phyloP scores from a whole-genome alignment of 2,329 filamentous ascomycete genomes.

The Ascochyta koolunga region DNA sequence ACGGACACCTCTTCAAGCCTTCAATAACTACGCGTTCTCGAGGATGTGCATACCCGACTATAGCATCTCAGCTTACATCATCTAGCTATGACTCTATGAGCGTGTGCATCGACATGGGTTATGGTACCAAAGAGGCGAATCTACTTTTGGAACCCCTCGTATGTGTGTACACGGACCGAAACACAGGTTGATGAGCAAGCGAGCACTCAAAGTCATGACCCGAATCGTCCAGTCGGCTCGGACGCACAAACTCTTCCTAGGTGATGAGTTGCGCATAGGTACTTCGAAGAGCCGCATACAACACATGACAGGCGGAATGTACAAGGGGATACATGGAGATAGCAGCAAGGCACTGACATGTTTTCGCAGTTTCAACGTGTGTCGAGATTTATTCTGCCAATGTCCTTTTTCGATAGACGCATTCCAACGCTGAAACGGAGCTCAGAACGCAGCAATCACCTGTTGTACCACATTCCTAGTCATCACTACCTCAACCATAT shows the following conservation, averaged over 20 bases:
- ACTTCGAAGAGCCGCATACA: constrained; percentile 4
- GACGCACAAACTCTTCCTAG: neutral
- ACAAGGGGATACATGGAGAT: constrained; percentile 1
- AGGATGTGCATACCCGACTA: neutral
- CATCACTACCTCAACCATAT: constrained; percentile 1
- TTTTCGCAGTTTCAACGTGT: neutral
- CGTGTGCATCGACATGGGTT: neutral
- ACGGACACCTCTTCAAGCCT: neutral
- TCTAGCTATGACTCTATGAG: neutral
- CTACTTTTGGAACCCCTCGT: neutral
- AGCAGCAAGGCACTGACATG: constrained; percentile 4
- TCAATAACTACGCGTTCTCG: neutral
- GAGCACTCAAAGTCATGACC: neutral
- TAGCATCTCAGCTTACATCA: neutral
- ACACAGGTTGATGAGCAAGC: neutral
- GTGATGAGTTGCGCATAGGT: neutral
- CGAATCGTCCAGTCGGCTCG: neutral
- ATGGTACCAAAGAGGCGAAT: neutral
- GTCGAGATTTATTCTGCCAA: neutral
- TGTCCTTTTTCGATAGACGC: neutral
- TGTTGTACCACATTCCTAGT: constrained; percentile 12
- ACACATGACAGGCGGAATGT: constrained; percentile 9
- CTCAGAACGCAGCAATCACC: constrained; percentile 8
- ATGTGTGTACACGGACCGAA: too few relatives aligned
- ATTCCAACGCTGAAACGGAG: constrained; percentile 12